These are phyloP conservation scores for Triticum turgidum DNA, from an alignment of 176 grass and related monocot genomes.

Conservation along the genomic window DNA sequence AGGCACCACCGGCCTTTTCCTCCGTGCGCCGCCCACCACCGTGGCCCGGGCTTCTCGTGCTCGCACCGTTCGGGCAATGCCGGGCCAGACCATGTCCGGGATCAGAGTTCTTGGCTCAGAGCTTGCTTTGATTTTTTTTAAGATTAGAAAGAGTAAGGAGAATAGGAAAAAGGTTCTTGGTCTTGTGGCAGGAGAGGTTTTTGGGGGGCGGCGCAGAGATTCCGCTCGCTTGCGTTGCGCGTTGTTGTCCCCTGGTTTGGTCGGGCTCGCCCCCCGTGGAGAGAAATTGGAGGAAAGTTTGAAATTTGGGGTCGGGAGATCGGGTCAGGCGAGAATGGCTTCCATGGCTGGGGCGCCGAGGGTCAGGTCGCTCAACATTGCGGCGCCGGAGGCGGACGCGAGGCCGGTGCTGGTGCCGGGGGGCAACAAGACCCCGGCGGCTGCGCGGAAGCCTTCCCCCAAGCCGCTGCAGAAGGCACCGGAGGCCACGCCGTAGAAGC, in stretches of 20 bases:
- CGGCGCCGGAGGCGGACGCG: conserved; percentile 45
- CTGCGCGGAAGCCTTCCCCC: conserved; percentile 49
- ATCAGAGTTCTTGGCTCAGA: conserved; percentile 30
- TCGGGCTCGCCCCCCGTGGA: not conserved
- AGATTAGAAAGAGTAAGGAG: not conserved
- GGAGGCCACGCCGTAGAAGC: conserved; percentile 22
- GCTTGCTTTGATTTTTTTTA: not conserved
- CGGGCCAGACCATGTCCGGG: not conserved
- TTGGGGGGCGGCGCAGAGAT: not conserved
- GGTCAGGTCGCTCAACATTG: conserved; percentile 71
- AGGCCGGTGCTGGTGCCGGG: conserved; percentile 79
- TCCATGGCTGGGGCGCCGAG: conserved; percentile 77
- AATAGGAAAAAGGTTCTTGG: not conserved
- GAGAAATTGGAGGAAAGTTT: not conserved
- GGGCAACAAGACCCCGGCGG: conserved; percentile 66
- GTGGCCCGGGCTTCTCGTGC: not conserved
- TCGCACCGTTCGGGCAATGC: conserved; percentile 34
- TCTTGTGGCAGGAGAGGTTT: not conserved
- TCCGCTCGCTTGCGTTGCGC: not conserved
- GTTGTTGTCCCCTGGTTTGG: not conserved
- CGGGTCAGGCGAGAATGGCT: conserved; percentile 30
- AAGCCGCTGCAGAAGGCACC: conserved; percentile 55
- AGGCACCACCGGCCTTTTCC: not conserved
- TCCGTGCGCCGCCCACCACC: not conserved
- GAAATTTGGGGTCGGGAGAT: conserved; percentile 32